A percentile compares a stretch with the other conserved stretches of the same genome.
These are phyloP conservation scores for Nemania sp. DNA, from an alignment of 2,329 filamentous ascomycete genomes.

Conservation along the genomic window DNA sequence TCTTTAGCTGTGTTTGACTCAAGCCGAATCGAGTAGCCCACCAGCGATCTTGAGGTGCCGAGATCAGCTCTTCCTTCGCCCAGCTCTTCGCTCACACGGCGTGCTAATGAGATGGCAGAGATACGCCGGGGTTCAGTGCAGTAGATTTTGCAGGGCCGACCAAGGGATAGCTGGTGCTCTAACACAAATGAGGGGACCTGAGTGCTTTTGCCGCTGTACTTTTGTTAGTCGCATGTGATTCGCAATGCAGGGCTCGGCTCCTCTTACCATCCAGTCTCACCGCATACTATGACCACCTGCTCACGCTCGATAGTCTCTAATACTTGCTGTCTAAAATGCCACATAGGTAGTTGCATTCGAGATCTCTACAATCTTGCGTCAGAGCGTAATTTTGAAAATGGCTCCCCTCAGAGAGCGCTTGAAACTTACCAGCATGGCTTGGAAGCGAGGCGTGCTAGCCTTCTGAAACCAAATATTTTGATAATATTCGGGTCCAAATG, in stretches of 20 bases:
- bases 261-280: conserved; percentile 83
- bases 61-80: conserved; percentile 82
- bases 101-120: conserved; percentile 90
- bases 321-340: conserved; percentile 78
- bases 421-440: conserved; percentile 70
- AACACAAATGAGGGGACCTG: conserved; percentile 94
- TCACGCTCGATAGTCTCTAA: conserved; percentile 75
- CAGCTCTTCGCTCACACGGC: conserved; percentile 91
- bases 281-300: conserved; percentile 90
- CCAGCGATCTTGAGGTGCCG: conserved; percentile 79
- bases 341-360: conserved; percentile 86
- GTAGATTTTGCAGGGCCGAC: conserved; percentile 85
- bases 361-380: conserved; percentile 46
- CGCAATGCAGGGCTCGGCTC: not conserved
- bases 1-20: conserved; percentile 83
- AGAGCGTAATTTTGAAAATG: conserved; percentile 3
- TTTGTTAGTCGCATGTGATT: not conserved
- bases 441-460: conserved; percentile 62
- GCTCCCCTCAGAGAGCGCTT: not conserved
- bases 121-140: conserved; percentile 95
- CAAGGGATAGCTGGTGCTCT: conserved; percentile 81
- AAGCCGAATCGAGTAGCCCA: conserved; percentile 92
- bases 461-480: conserved; percentile 65
- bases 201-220: conserved; percentile 82
- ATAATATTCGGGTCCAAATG: conserved; percentile 52